These are phyloP conservation scores for Beauveria scarabaeidicola DNA, from an alignment of 2,329 filamentous ascomycete genomes.

Conservation along the genomic window DNA sequence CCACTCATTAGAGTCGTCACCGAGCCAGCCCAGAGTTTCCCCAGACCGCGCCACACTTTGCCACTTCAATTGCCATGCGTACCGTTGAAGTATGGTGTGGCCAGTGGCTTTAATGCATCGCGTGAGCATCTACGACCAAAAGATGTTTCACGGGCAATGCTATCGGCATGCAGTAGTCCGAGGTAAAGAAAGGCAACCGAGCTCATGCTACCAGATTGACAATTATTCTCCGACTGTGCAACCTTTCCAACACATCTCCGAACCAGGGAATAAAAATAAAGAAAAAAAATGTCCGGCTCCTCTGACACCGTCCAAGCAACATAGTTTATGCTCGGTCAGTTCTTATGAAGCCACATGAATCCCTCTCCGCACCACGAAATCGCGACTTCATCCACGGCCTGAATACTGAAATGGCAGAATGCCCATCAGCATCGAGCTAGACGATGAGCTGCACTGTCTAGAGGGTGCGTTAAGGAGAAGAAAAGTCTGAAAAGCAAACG, in stretches of 20 bases:
- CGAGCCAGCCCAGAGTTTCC: neutral
- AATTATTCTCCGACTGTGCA: neutral
- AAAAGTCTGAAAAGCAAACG: slow-evolving; percentile 16
- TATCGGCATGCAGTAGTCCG: neutral
- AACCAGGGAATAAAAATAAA: slow-evolving; percentile 1
- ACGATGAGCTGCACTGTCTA: slow-evolving; percentile 81
- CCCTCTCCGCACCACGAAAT: slow-evolving; percentile 51
- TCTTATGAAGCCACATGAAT: slow-evolving; percentile 42
- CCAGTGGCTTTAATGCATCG: neutral
- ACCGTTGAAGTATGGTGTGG: neutral
- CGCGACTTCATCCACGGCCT: slow-evolving; percentile 55
- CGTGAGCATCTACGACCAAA: neutral
- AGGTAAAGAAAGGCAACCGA: neutral
- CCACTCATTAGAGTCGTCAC: neutral
- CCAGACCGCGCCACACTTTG: slow-evolving; percentile 1
- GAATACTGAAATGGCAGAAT: slow-evolving; percentile 57
- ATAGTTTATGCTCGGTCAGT: slow-evolving; percentile 41
- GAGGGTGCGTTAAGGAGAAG: slow-evolving; percentile 56
- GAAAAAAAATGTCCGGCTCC: slow-evolving; percentile 27
- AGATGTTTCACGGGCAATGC: neutral
- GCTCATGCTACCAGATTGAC: neutral
- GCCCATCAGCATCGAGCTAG: slow-evolving; percentile 48
- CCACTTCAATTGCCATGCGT: neutral
- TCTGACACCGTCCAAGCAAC: slow-evolving; percentile 35
- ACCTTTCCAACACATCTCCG: too few relatives aligned